Evolutionary conservation across 768 basidiomycete genomes (phyloP), one percentile per base, ranked within the genome.

Genomic region (Agrocybe praecox): DNA sequence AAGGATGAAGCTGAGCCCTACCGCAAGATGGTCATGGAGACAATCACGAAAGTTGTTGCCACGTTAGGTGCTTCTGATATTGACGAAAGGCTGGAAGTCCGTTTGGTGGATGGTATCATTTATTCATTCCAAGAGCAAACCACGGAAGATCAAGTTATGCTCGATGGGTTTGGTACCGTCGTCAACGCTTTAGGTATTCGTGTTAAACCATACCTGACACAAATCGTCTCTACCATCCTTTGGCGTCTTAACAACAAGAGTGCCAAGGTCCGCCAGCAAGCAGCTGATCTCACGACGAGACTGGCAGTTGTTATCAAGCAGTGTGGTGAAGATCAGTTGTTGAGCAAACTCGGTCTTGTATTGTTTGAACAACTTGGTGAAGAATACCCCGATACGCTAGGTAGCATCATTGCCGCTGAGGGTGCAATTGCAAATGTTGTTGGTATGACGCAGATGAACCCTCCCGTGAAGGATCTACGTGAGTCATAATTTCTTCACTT

Each of bases 401-500:
- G 97, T 70, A 98, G 96, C 78, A 96, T 99, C 73, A 99, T 98
- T 72, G 96, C 96, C 47, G 97, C 97, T 44, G 94, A 95, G 67
- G 96, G 94, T 61, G 97, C 97, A 47, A 98, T 99, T 66, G 97
- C 97, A 62, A 98, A 98, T 65, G 97, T 98, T 49, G 97, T 99
- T 60, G 97, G 97, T 74, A 99, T 98, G 97, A 97, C 97, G 10
- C 94, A 98, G 72, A 99, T 99, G 97, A 98, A 97, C 71, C 97
- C 97, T 14, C 97, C 97, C 0, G 96, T 99, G 23, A 99, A 99
- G 73, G 97, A 99, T 82, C 87, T 99, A 56, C 71, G 96, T 97
- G 73, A 85, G 96, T 88, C 29, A 56, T 50, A 45, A 6, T 26
- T 33, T 32, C 49, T 26, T 40, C 10, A 11, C 17, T 46, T 43